Evolutionary conservation across 805 yeast species (phyloP), one percentile per base, ranked within the genome.

Genomic region (Ogataea pini): DNA sequence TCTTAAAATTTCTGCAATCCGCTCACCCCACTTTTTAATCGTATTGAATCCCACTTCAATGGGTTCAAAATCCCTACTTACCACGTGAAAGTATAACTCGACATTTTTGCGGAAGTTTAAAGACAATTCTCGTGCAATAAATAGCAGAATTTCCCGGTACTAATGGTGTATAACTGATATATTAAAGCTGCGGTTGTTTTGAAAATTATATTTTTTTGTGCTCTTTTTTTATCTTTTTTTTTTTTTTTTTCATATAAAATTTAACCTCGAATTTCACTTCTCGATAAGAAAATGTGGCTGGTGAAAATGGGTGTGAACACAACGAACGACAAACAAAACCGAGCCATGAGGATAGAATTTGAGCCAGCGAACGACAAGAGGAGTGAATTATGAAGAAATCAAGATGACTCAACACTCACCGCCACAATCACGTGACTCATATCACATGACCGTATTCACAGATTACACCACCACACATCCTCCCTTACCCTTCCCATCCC

Each of bases 51-150:
- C 25, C 25, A 22, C 25, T 22, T 22, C n/a, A n/a, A 22, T 22
- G 5, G 5, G 8, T 8, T 22, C 25, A 22, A 22, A 22, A 22
- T 4, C 31, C 31, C 4, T 10, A 58, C 65, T 39, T 54, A 61
- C 66, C 64, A 62, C 14, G 49, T 56, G 37, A 62, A 62, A 18
- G 59, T 60, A 39, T 47, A 58, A 44, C 50, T 51, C 22, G 64
- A 52, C 65, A 61, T 61, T 13, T 18, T 31, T 24, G 20, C 2
- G 6, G 18, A 6, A 5, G 20, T 37, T 5, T 9, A 12, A 4
- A 8, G 34, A 4, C 34, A 14, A 31, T 31, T 5, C 18, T 14
- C 14, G 31, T 13, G 5, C 25, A 22, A 28, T 6, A 28, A 28
- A 28, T 13, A 28, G n/a, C 31, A 12, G n/a, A 28, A 22, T 22